Evolutionary conservation across 805 yeast genomes (phyloP), one percentile per base, ranked within the genome.

Genomic region (Candida ascalaphidarum): DNA sequence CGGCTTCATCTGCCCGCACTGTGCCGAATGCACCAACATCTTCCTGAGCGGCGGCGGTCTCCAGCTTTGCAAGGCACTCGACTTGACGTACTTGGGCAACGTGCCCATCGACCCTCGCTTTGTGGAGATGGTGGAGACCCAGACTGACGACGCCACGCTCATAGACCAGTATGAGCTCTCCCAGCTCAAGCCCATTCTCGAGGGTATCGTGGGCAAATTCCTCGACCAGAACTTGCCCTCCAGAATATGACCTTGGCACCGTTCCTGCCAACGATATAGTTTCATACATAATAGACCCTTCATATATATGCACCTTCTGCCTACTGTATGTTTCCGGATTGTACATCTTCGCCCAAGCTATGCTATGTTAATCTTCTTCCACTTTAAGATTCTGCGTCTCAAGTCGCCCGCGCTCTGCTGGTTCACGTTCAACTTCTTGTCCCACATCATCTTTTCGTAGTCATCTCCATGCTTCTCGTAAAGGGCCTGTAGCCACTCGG

Each of bases 11-110:
- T 92, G 99, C 50, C 98, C 98, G 0, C 74, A 75, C 50, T 92
- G 99, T 50, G 72, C 80, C 1, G 97, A 89, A 48, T 80, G 89
- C 49, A 86, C 96, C 3, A 78, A 88, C 50, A 82, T 92, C 14
- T 92, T 92, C 50, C 83, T 92, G 40, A 72, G 81, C 29, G 98
- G 97, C 7, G 99, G 99, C 16, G 99, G 99, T 3, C 52, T 68
- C 40, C 58, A 54, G 11, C 58, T 92, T 26, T 79, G 96, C n/a
- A 57, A 62, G 17, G 70, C 71, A 25, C 67, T 74, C 32, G 55
- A 62, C 4, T 56, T 92, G 18, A 72, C 75, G 6, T 86, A 78
- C 43, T 58, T 94, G 37, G 98, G 97, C 0, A 75, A 76, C 29
- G 76, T 92, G 4, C 99, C 99, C 0, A 83, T 92, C 16, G 97